These are phyloP conservation scores for Pilatotrama ljubarskyi DNA, from an alignment of 768 basidiomycete species.

Conservation along the genomic window DNA sequence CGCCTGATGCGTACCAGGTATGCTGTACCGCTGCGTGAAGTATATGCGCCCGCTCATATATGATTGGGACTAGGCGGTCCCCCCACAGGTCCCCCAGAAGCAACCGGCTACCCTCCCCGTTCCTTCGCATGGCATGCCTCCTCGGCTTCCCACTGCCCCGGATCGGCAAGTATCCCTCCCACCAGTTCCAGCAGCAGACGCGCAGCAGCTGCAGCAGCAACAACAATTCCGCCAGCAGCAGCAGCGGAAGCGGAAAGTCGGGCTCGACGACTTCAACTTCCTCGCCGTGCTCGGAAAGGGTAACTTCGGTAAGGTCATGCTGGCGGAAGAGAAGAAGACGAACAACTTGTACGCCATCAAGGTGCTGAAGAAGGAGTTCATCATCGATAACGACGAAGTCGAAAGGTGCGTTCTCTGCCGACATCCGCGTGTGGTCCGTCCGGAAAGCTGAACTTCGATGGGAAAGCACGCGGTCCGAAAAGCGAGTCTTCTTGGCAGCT, in stretches of 20 bases:
- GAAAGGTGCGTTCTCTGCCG: conserved; percentile 68
- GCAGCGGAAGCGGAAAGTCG: conserved; percentile 79
- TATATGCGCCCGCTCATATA: conserved; percentile 4
- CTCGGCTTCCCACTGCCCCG: conserved; percentile 22
- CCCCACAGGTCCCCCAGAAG: conserved; percentile 32
- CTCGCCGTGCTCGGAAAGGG: conserved; percentile 97
- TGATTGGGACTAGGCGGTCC: neutral
- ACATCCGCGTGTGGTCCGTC: neutral
- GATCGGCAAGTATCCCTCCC: conserved; percentile 29
- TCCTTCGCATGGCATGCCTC: conserved; percentile 13
- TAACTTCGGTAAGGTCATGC: conserved; percentile 99
- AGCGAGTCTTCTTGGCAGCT: conserved; percentile 97
- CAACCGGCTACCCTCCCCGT: conserved; percentile 30
- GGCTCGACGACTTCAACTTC: conserved; percentile 98
- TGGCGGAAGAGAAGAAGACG: conserved; percentile 96
- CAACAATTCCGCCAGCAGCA: conserved; percentile 41
- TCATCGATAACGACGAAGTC: conserved; percentile 99
- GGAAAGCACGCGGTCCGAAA: conserved; percentile 93
- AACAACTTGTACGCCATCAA: conserved; percentile 96
- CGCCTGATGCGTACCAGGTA: conserved; percentile 41
- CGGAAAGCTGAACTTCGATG: neutral
- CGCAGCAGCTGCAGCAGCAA: conserved; percentile 35
- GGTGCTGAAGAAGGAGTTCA: conserved; percentile 99
- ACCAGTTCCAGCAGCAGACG: conserved; percentile 26
- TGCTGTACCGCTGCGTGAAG: conserved; percentile 17